Evolutionary conservation across 257 asterid species (phyloP), one percentile per base, ranked within the genome.

Genomic region (Gentiana dahurica): DNA sequence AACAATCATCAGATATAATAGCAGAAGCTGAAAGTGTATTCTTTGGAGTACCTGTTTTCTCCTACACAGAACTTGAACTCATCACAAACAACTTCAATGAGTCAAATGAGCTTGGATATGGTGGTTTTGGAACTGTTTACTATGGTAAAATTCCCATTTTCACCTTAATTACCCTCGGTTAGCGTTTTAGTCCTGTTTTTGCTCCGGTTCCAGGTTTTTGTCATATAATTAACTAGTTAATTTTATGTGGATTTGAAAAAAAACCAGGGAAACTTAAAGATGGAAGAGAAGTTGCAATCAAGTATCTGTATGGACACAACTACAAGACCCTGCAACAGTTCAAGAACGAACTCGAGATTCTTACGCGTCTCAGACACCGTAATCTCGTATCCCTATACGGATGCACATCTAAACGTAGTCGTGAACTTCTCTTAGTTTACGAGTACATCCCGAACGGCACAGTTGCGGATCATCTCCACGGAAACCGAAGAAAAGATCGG

Each of bases 231-330:
- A 7, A 34, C 3, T 32, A 39, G 53, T 38, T 12, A 9, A 57
- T 24, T 24, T 24, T 24, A 24, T 24, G 24, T 24, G 24, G 24
- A 24, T 24, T 24, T 64, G 24, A 24, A 47, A 4, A 12, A 37
- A 45, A 24, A 24, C 24, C 62, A 85, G 95, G 95, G 57, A 80
- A 74, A 62, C 87, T 82, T 38, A 67, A 3, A 32, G 92, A 86
- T 46, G 95, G 92, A 50, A 71, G 95, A 74, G 92, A 86, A 68
- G 92, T 86, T 8, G 95, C 95, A 5, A 77, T 86, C 61, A 86
- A 86, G 80, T 80, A 89, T 1, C 71, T 86, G 2, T 86, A 78
- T 35, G 92, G 80, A 74, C 83, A 86, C 62, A 86, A 82, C 76
- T 80, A 65, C 70, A 73, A 69, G 67, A 64, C 86, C 58, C 74